phyloP scores from a whole-genome alignment of 257 asterid genomes.

The Jacaranda copaia region DNA sequence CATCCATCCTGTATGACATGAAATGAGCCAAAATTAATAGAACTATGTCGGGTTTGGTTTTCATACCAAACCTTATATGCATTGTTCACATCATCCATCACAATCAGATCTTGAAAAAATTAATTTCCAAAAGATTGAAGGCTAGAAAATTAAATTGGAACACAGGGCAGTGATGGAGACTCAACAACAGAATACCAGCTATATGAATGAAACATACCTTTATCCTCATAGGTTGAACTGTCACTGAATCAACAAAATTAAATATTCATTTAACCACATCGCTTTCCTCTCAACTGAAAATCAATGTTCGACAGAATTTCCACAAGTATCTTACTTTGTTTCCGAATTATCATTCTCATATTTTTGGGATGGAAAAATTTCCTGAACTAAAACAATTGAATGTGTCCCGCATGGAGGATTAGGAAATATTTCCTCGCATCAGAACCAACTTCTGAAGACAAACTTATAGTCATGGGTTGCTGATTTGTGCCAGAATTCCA shows the following conservation, averaged over 20 bases:
- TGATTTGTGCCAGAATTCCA: no score
- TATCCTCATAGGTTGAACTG: conserved; percentile 23
- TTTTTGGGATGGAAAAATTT: neutral
- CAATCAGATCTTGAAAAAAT: conserved; percentile 1
- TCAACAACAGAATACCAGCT: conserved; percentile 25
- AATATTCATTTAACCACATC: conserved; percentile 12
- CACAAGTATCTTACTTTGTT: neutral
- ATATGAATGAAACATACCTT: neutral
- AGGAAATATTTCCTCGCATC: neutral
- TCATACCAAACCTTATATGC: no score
- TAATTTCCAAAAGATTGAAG: conserved; percentile 12
- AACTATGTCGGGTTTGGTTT: no score
- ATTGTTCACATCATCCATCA: conserved; percentile 16
- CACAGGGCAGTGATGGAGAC: conserved; percentile 20
- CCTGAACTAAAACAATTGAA: conserved; percentile 16
- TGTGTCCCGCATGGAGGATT: neutral
- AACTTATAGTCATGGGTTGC: neutral
- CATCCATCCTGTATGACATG: no score
- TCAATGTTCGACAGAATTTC: no score
- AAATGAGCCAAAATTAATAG: no score
- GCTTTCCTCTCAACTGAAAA: conserved; percentile 21
- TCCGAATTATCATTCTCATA: neutral
- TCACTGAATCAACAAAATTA: conserved; percentile 15
- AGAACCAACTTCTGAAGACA: conserved; percentile 14
- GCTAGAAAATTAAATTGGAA: neutral